Evolutionary conservation across 78 protist species (phyloP).

Genomic region (Dictyostelium capitatum): DNA sequence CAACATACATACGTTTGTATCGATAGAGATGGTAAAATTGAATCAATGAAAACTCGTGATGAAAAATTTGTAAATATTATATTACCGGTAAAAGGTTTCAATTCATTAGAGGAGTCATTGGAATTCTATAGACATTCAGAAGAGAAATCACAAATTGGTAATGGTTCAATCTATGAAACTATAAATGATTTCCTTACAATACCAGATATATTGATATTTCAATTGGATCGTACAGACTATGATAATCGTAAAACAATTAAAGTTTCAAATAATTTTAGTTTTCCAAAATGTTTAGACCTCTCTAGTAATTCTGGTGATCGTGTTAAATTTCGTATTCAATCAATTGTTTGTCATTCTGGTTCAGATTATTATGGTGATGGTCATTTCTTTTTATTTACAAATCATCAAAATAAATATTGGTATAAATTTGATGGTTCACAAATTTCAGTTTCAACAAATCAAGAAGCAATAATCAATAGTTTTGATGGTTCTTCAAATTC

Average conservation of each 20-base stretch:
- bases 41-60: not conserved
- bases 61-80: conserved; percentile 61
- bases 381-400: conserved; percentile 42
- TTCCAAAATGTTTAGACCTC: conserved; percentile 39
- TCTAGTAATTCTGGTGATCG: conserved; percentile 1
- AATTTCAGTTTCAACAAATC: conserved; percentile 12
- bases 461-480: conserved; percentile 49
- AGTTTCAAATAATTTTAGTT: conserved; percentile 35
- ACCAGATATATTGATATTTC: conserved; percentile 50
- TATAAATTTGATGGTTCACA: conserved; percentile 74
- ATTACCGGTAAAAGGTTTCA: conserved; percentile 57
- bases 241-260: conserved; percentile 30
- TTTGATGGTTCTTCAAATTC: conserved; percentile 43
- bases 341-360: conserved; percentile 47
- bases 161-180: conserved; percentile 13
- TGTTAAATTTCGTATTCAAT: not conserved
- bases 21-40: conserved; percentile 2
- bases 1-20: conserved; percentile 16
- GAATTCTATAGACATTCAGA: conserved; percentile 31
- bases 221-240: conserved; percentile 70
- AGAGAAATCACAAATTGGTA: not conserved
- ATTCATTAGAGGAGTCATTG: conserved; percentile 29
- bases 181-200: conserved; percentile 7
- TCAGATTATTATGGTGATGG: conserved; percentile 29
- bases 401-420: conserved; percentile 26